A percentile compares a stretch with the other conserved stretches of the same genome.
Evolutionary conservation across 2,329 filamentous ascomycete genomes (phyloP).

Genomic region (Fusarium sp.): DNA sequence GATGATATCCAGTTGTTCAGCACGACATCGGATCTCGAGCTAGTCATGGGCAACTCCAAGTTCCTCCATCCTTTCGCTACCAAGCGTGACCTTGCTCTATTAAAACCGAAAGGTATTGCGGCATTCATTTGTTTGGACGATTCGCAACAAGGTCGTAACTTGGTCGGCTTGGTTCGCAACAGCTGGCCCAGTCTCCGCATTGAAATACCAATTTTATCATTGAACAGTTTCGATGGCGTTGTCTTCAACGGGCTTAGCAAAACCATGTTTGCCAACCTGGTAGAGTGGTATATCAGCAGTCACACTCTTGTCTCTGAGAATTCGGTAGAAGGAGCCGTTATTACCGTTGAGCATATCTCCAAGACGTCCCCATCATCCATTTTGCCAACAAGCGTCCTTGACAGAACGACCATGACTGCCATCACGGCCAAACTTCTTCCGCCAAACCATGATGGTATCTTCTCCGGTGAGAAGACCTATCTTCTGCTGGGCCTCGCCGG

Average conservation of each 20-base stretch:
- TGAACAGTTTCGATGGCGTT: neutral
- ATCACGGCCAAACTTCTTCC: neutral
- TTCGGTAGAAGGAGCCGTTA: neutral
- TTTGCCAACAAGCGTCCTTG: neutral
- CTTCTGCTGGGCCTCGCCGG: neutral
- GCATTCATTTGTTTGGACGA: neutral
- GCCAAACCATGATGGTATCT: neutral
- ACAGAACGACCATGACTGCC: neutral
- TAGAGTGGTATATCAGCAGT: neutral
- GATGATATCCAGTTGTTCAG: neutral
- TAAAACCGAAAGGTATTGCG: neutral
- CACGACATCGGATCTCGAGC: neutral
- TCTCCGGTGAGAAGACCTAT: neutral
- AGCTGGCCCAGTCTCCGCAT: neutral
- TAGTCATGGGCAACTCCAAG: neutral
- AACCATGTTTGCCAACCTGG: neutral
- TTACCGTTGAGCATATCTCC: neutral
- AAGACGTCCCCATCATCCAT: fast-evolving
- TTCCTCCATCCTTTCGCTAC: neutral
- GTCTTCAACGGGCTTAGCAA: neutral
- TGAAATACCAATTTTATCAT: neutral
- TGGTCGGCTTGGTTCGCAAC: neutral
- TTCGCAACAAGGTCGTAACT: neutral
- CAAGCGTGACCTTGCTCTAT: neutral
- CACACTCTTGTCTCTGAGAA: no score